Evolutionary conservation across 495 filamentous ascomycete species (phyloP), one percentile per base, ranked within the genome.

Genomic region (Aspergillus sparsus): DNA sequence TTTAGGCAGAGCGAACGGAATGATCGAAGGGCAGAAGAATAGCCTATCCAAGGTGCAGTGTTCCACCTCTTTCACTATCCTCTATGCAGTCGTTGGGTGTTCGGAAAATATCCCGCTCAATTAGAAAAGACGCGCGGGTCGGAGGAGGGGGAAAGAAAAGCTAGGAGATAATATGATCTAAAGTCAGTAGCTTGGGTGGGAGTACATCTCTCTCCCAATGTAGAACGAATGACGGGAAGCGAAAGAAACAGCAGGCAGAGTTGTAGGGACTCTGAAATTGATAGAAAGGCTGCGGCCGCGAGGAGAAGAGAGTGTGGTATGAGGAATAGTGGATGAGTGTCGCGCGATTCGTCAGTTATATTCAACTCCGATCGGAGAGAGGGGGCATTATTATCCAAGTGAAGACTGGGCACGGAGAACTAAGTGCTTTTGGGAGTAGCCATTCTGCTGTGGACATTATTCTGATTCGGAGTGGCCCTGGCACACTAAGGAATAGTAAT

Each of bases 341-440:
- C 41, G 64, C 61, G 64, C 64, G 62, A 63, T 63, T 53, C 51
- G 58, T 59, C 50, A 53, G 65, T 61, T 66, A 66, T 64, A 67
- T 57, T 62, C 60, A 60, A 60, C 21, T 44, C 61, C 61, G 61
- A 67, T 62, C 64, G 64, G 64, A 62, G 57, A 27, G 55, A 50
- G 57, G 53, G 52, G 45, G 33, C 44, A 33, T 57, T 55, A 36
- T 36, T 39, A 53, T 31, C 10, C 18, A 15, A 53, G 21, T 51
- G 35, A 36, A 46, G 32, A 21, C 54, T 41, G 16, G 49, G 36
- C 32, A 54, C 44, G 39, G 41, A 58, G 50, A 35, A 42, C 52
- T 61, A 62, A 44, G 51, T 56, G 49, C 39, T 58, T 55, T 59
- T 46, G 18, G 60, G 55, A 55, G 63, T 35, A 58, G 59, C 54